Evolutionary conservation across 192 early-diverging fungal species (phyloP).

Genomic region (Chytriomyces hyalinus): DNA sequence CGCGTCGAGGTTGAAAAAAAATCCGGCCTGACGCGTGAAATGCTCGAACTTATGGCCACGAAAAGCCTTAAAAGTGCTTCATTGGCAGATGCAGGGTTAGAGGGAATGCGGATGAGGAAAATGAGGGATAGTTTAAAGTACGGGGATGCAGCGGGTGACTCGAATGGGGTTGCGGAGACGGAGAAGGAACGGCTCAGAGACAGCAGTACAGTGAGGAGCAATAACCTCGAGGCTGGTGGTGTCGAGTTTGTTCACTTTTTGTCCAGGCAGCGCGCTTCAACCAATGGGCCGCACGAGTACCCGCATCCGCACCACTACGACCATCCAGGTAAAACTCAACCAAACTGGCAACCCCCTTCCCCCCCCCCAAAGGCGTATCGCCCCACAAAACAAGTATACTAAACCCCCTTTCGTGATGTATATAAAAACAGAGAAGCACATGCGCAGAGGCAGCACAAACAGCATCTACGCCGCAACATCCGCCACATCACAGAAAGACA

Average conservation of each 20-base stretch:
- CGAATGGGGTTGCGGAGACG: neutral
- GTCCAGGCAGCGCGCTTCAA: neutral
- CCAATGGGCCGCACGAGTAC: neutral
- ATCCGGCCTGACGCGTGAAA: slow-evolving; percentile 17
- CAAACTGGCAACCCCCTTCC: neutral
- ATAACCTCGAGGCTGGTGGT: neutral
- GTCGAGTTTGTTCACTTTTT: neutral
- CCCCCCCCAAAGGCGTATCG: too few species aligned
- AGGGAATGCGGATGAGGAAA: neutral
- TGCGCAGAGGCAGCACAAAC: neutral
- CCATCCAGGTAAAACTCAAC: slow-evolving; percentile 1
- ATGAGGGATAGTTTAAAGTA: neutral
- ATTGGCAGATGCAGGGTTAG: slow-evolving; percentile 18
- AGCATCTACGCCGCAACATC: too few species aligned
- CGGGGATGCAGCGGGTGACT: neutral
- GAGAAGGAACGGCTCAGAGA: neutral
- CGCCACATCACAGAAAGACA: too few species aligned
- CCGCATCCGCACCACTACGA: slow-evolving; percentile 33
- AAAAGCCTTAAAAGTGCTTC: neutral
- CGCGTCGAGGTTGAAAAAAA: slow-evolving; percentile 18
- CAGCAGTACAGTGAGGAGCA: neutral
- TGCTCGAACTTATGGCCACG: slow-evolving; percentile 7
- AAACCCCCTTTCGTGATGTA: neutral
- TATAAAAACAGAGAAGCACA: slow-evolving; percentile 14
- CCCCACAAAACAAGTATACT: too few species aligned